Conservation (phyloP, 192 early-diverging fungal species). For the Cladochytrium replicatum region DNA sequence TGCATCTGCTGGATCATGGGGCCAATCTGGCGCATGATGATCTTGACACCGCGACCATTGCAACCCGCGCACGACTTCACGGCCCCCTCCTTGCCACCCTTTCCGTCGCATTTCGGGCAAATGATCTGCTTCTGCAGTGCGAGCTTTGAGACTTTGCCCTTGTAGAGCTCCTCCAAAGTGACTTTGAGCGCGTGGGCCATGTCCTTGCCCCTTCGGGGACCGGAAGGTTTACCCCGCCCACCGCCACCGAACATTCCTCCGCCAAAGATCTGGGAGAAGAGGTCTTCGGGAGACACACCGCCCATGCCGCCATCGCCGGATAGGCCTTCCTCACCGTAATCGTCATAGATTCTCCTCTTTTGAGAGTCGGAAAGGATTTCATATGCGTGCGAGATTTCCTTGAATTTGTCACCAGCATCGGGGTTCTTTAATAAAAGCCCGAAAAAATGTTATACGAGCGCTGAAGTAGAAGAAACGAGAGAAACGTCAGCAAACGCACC, state of each 20-base stretch:
- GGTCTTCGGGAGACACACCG: conserved; percentile 79
- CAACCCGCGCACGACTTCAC: conserved; percentile 76
- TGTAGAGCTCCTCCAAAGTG: conserved; percentile 75
- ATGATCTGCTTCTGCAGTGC: conserved; percentile 90
- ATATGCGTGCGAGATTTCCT: conserved; percentile 97
- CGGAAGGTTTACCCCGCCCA: conserved; percentile 47
- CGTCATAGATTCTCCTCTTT: conserved; percentile 88
- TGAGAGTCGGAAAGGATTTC: conserved; percentile 88
- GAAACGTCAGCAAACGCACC: conserved; percentile 19
- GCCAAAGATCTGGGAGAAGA: conserved; percentile 96
- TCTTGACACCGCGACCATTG: conserved; percentile 81
- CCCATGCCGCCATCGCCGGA: conserved; percentile 55
- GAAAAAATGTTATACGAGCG: conserved; percentile 7
- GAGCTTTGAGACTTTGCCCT: conserved; percentile 89
- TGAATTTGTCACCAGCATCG: conserved; percentile 84
- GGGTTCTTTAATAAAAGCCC: conserved; percentile 55
- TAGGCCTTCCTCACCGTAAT: conserved; percentile 88
- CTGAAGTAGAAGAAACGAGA: background rate
- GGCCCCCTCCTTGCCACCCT: conserved; percentile 90
- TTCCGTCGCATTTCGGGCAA: conserved; percentile 85
- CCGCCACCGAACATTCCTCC: conserved; percentile 58
- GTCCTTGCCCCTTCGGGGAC: conserved; percentile 95
- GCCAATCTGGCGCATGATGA: conserved; percentile 88
- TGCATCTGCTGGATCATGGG: conserved; percentile 99
- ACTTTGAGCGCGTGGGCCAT: conserved; percentile 83